These are phyloP conservation scores for Botryotinia globosa DNA, from an alignment of 2,329 filamentous ascomycete genomes.

Conservation along the genomic window DNA sequence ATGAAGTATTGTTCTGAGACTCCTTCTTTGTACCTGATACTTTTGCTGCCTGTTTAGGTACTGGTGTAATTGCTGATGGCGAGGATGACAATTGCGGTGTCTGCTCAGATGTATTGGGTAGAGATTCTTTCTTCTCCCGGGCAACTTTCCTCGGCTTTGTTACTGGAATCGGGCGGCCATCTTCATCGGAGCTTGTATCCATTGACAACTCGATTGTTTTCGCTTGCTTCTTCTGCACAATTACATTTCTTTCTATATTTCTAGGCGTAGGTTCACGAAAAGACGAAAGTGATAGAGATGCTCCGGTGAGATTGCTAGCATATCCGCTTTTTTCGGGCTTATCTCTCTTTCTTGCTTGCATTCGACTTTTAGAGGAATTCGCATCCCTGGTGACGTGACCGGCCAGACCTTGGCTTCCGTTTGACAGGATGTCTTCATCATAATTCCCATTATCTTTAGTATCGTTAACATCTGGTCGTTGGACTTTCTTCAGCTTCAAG, in stretches of 20 bases:
- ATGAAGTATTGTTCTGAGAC: background rate
- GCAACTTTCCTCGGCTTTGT: background rate
- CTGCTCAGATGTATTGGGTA: background rate
- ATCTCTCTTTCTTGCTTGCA: slow-evolving; percentile 23
- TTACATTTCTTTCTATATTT: background rate
- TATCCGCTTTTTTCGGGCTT: slow-evolving; percentile 30
- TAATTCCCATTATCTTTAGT: slow-evolving; percentile 21
- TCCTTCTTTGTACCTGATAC: background rate
- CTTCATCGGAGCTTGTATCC: slow-evolving; percentile 12
- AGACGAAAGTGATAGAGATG: slow-evolving; percentile 28
- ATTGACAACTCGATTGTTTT: slow-evolving; percentile 10
- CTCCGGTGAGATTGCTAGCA: slow-evolving; percentile 35
- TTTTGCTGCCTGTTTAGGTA: background rate
- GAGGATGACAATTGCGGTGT: background rate
- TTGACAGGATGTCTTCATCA: background rate
- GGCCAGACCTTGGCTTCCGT: background rate
- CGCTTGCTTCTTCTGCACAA: background rate
- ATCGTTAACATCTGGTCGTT: slow-evolving; percentile 24
- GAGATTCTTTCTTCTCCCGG: background rate
- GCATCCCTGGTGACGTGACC: background rate
- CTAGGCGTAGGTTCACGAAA: slow-evolving; percentile 3
- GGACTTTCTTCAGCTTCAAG: slow-evolving; percentile 23
- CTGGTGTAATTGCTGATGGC: background rate
- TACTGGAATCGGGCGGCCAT: background rate
- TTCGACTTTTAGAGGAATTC: background rate